Evolutionary conservation across 495 filamentous ascomycete genomes (phyloP), one percentile per base, ranked within the genome.

Genomic region (Gamarada debralockiae): DNA sequence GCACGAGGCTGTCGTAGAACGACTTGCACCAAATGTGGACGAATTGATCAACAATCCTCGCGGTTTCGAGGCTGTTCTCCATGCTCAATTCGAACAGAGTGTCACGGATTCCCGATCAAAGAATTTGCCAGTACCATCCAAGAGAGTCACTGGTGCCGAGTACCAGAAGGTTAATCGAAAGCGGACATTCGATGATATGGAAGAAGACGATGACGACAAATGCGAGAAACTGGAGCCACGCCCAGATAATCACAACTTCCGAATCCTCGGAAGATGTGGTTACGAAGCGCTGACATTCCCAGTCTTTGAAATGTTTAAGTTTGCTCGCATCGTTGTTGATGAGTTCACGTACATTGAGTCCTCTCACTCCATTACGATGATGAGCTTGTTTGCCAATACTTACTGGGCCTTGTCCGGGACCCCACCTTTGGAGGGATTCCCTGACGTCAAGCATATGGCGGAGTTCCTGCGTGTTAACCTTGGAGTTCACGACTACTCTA

Each of bases 361-460:
- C 27, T 29, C 27, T 10, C 10, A 29, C 3, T 48, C 56, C 33
- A 51, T 54, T 12, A 58, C 54, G 12, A 57, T 70, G 31, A 60
- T 54, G 1, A 59, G 52, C 31, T 37, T 87, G 1, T 57, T 72
- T 15, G 72, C 75, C 18, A 70, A 67, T 18, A 76, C 70, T 9
- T 72, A 71, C 23, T 89, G 85, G 84, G 67, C 84, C n/a, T 65
- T 89, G 6, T 86, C 83, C 4, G 85, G 80, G n/a, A 89, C 85
- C 7, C 85, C 85, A 4, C 66, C 67, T 0, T 54, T 85, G 5
- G 67, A 69, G 3, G 75, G 81, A 45, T 85, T 85, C 60, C 68
- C 72, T 2, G 79, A 85, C 53, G 67, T 87, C n/a, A 82, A 84
- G 48, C 68, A 64, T 5, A 80, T 87, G 38, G 78, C 83, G 2